Conservation (phyloP, 139 green algal species). For the Coelastrella sp. region DNA sequence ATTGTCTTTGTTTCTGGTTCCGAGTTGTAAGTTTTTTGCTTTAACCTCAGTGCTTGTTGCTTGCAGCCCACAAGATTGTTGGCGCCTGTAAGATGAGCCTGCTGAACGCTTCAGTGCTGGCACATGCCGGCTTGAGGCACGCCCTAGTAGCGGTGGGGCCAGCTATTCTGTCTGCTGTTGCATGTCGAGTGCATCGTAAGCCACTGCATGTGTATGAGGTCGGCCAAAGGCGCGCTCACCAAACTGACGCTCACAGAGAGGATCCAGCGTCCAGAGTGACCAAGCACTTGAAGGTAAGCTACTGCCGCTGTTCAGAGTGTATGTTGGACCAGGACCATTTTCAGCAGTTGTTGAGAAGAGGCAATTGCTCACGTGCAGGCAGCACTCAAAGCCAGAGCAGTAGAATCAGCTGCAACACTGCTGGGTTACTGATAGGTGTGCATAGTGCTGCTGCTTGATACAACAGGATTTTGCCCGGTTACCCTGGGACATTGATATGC, state of each 20-base stretch:
- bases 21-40: neutral
- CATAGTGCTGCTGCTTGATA: neutral
- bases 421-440: neutral
- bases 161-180: neutral
- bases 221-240: neutral
- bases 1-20: constrained; percentile 61
- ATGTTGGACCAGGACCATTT: neutral
- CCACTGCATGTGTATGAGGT: neutral
- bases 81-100: constrained; percentile 10
- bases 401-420: neutral
- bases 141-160: neutral
- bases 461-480: constrained; percentile 54
- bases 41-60: too few relatives aligned
- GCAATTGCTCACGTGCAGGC: neutral
- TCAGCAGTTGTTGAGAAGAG: too few relatives aligned
- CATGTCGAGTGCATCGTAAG: neutral
- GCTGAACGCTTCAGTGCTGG: neutral
- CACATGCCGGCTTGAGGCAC: neutral
- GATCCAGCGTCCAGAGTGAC: constrained; percentile 35
- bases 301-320: neutral
- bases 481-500: constrained; percentile 65
- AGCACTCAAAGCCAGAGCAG: neutral
- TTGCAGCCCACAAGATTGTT: neutral
- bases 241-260: neutral
- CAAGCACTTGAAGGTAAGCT: constrained; percentile 42